Evolutionary conservation across 2,329 filamentous ascomycete species (phyloP).

Genomic region (Macroventuria anomochaeta): DNA sequence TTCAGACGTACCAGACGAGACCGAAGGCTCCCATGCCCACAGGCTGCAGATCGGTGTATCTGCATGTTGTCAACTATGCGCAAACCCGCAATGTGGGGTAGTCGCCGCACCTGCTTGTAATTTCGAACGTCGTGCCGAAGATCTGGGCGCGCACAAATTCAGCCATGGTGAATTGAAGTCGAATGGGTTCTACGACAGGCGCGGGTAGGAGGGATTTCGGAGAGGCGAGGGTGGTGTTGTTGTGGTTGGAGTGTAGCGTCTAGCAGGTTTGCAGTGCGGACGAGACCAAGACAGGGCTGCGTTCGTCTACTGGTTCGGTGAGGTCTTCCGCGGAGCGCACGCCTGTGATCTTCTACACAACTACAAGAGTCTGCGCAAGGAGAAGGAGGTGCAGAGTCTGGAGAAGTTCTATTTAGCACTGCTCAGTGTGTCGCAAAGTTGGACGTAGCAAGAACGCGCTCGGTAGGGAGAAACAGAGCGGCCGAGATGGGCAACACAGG

Average conservation of each 20-base stretch:
- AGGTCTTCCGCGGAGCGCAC: conserved; percentile 21
- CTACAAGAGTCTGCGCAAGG: conserved; percentile 8
- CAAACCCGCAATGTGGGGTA: conserved; percentile 34
- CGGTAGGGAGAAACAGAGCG: conserved; percentile 28
- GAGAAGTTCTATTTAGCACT: conserved; percentile 5
- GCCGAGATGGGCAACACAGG: conserved; percentile 26
- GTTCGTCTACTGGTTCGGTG: conserved; percentile 31
- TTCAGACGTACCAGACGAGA: conserved; percentile 79
- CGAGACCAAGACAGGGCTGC: conserved; percentile 25
- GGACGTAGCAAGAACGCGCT: conserved; percentile 22
- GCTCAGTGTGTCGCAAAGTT: conserved; percentile 7
- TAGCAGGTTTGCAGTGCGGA: conserved; percentile 38
- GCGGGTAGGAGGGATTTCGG: conserved; percentile 23
- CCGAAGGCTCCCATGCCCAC: conserved; percentile 99
- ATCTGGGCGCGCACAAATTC: conserved; percentile 99
- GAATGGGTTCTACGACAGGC: conserved; percentile 30
- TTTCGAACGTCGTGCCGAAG: conserved; percentile 99
- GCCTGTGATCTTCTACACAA: conserved; percentile 13
- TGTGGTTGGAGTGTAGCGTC: conserved; percentile 24
- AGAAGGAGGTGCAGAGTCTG: conserved; percentile 1
- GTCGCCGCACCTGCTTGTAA: conserved; percentile 83
- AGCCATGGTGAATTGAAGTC: conserved; percentile 72
- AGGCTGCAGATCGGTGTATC: conserved; percentile 96
- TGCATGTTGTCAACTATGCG: conserved; percentile 52
- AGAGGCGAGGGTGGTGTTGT: conserved; percentile 25